These are phyloP conservation scores for Saitozyma sp. DNA, from an alignment of 768 basidiomycete species.

Conservation along the genomic window DNA sequence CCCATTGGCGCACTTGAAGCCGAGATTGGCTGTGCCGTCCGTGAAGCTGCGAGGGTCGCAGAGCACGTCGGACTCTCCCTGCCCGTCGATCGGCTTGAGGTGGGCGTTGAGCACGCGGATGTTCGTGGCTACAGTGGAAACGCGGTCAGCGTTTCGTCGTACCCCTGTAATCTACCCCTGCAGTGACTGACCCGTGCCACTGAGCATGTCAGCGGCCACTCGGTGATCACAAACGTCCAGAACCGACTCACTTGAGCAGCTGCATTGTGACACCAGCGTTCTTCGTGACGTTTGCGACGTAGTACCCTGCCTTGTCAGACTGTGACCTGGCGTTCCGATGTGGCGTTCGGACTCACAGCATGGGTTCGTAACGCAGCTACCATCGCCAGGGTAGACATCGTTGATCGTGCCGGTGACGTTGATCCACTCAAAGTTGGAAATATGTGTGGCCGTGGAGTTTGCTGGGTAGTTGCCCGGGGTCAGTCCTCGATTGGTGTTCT, in stretches of 20 bases:
- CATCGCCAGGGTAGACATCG: constrained; percentile 18
- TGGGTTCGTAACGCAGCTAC: constrained; percentile 13
- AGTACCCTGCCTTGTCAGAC: constrained; percentile 9
- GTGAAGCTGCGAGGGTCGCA: no score
- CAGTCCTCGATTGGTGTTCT: constrained; percentile 25
- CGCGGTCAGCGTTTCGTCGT: no score
- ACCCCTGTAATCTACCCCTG: no score
- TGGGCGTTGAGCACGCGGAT: no score
- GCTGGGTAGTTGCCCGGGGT: constrained; percentile 14
- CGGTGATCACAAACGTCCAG: no score
- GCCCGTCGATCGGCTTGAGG: no score
- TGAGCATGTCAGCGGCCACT: no score
- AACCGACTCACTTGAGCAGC: constrained; percentile 10
- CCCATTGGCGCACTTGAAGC: no score
- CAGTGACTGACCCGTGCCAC: no score
- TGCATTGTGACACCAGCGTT: constrained; percentile 14
- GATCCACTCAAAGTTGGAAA: constrained; percentile 21
- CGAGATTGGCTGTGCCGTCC: no score
- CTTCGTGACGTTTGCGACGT: constrained; percentile 13
- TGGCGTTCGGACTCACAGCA: constrained; percentile 10
- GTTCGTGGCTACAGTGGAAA: not conserved
- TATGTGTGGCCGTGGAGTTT: constrained; percentile 17
- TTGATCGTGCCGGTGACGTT: constrained; percentile 24
- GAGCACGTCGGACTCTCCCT: no score
- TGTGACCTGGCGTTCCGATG: not conserved